Evolutionary conservation across 179 eudicot genomes (phyloP).

Genomic region (Spergularia azorica): DNA sequence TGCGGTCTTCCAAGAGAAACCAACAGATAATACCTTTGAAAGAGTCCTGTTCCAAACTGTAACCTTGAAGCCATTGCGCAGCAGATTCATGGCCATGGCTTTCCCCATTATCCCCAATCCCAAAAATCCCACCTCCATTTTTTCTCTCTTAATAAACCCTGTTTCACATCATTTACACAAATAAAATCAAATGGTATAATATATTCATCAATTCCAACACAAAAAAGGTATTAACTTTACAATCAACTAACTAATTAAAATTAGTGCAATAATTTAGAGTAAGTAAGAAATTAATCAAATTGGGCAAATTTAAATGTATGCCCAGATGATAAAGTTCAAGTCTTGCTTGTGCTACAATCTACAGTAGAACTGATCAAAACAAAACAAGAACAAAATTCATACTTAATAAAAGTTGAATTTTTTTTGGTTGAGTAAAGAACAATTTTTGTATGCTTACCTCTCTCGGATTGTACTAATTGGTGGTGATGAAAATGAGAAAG

Average conservation of each 20-base stretch:
- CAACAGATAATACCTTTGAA: conserved; percentile 56
- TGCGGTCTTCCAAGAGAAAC: neutral
- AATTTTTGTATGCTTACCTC: no score
- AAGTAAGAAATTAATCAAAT: neutral
- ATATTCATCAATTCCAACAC: neutral
- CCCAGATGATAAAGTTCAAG: conserved; percentile 9
- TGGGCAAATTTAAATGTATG: neutral
- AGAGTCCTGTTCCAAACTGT: conserved; percentile 97
- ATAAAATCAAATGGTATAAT: neutral
- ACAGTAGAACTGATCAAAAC: neutral
- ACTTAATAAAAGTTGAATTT: no score
- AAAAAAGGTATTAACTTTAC: no score
- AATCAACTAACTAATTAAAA: neutral
- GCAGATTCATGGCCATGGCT: conserved; percentile 94
- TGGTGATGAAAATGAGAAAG: no score
- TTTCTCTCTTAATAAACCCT: conserved; percentile 12
- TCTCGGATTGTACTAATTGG: no score
- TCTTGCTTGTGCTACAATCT: neutral
- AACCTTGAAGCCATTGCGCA: conserved; percentile 77
- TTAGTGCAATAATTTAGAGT: neutral
- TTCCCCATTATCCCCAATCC: conserved; percentile 99
- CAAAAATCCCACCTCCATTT: conserved; percentile 76
- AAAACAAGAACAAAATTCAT: no score
- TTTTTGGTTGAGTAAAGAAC: no score
- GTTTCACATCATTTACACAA: neutral